A percentile compares a stretch with the other conserved stretches of the same genome.
phyloP scores from a whole-genome alignment of 2,329 filamentous ascomycete genomes.

The Stagonosporopsis vannaccii region DNA sequence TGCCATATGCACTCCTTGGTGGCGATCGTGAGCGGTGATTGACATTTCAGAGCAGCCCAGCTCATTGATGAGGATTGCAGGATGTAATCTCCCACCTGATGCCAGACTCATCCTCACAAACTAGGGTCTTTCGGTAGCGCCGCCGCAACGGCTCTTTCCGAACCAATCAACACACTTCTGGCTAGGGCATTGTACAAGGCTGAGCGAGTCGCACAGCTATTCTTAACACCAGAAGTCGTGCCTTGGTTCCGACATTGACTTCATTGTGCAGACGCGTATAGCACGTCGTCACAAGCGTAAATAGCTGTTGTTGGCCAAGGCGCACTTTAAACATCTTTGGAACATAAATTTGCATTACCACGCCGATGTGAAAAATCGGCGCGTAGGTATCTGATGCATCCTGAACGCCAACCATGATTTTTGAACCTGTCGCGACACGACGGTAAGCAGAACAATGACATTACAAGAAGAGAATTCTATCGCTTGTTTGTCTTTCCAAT shows the following conservation, averaged over 20 bases:
- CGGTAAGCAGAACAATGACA: constrained; percentile 22
- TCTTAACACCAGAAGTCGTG: background rate
- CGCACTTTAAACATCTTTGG: constrained; percentile 2
- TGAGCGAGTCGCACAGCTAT: constrained; percentile 7
- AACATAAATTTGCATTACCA: constrained; percentile 32
- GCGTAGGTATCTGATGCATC: constrained; percentile 44
- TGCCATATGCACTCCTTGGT: background rate
- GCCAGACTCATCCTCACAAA: constrained; percentile 7
- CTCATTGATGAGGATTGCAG: background rate
- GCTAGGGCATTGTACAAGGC: constrained; percentile 2
- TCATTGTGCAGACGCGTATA: background rate
- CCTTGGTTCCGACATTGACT: background rate
- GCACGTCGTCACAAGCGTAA: background rate
- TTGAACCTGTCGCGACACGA: constrained; percentile 25
- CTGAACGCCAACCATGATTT: constrained; percentile 40
- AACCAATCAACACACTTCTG: background rate
- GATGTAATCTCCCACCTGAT: constrained; percentile 12
- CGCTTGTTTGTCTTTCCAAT: constrained; percentile 83
- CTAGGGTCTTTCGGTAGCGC: background rate
- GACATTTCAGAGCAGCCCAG: background rate
- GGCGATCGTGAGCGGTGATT: background rate
- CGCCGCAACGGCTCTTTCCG: background rate
- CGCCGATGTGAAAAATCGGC: constrained; percentile 23
- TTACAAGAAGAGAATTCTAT: constrained; percentile 26
- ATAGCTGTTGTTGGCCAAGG: background rate